These are phyloP conservation scores for Russula compacta DNA, from an alignment of 768 basidiomycete species.

Conservation along the genomic window DNA sequence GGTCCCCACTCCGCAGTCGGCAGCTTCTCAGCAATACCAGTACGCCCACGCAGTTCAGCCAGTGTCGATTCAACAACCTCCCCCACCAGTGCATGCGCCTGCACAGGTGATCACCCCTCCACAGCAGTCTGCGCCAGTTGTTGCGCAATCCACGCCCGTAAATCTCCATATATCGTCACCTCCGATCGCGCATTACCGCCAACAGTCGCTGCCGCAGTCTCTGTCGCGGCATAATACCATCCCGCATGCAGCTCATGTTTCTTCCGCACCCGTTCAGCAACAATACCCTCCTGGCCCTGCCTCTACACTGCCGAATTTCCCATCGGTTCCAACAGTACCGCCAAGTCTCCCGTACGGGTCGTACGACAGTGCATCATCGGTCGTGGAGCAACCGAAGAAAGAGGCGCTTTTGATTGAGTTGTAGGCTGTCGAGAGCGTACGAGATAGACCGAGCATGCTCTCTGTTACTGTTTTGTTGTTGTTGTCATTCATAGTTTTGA, in stretches of 20 bases:
- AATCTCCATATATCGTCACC: constrained; percentile 17
- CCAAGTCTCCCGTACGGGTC: constrained; percentile 11
- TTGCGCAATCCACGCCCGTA: constrained; percentile 16
- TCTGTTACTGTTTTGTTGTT: background rate
- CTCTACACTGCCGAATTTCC: constrained; percentile 16
- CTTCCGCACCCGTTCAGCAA: constrained; percentile 8
- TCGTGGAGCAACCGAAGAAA: constrained; percentile 19
- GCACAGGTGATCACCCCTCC: background rate
- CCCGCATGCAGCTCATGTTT: constrained; percentile 13
- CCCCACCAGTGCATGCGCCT: constrained; percentile 18
- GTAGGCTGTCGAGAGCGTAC: background rate
- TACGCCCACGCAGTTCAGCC: constrained; percentile 27
- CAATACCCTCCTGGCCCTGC: constrained; percentile 12
- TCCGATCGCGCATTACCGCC: constrained; percentile 11
- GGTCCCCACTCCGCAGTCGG: constrained; percentile 15
- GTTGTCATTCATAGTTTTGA: constrained; percentile 1
- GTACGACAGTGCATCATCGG: constrained; percentile 8
- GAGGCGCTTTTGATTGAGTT: constrained; percentile 20
- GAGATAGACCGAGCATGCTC: background rate
- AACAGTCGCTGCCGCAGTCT: background rate
- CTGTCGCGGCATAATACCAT: constrained; percentile 18
- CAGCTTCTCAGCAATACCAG: constrained; percentile 18
- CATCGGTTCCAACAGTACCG: constrained; percentile 18
- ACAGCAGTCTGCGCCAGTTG: background rate
- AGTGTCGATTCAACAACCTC: constrained; percentile 19